A percentile compares a stretch with the other conserved stretches of the same genome.
phyloP scores from a whole-genome alignment of 2,329 filamentous ascomycete genomes.

The Geoglossum cookeanum region DNA sequence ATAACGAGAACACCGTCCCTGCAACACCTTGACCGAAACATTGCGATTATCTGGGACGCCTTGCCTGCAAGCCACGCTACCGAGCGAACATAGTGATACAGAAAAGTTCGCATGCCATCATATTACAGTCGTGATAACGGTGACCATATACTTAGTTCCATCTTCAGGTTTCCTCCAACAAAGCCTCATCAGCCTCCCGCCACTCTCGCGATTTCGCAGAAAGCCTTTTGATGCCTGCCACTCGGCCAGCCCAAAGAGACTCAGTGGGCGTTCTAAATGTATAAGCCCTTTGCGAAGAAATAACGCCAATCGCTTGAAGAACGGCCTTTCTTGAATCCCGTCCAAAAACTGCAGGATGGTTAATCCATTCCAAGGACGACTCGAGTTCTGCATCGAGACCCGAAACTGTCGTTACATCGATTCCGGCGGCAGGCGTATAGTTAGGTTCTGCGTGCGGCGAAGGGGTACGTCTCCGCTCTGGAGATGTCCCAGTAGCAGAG shows the following conservation, averaged over 20 bases:
- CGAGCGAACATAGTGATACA: conserved; percentile 1
- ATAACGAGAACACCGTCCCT: not conserved
- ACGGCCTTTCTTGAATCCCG: conserved; percentile 91
- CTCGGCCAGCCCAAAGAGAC: conserved; percentile 68
- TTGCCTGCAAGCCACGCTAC: not conserved
- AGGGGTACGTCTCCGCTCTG: conserved; percentile 22
- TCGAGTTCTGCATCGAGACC: conserved; percentile 86
- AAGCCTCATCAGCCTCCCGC: conserved; percentile 67
- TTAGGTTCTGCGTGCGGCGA: conserved; percentile 25
- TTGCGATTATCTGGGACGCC: not conserved
- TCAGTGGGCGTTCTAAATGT: conserved; percentile 86
- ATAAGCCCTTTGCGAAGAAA: conserved; percentile 82
- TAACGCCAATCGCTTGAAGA: conserved; percentile 88
- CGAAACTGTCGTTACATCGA: conserved; percentile 62
- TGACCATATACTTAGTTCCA: not conserved
- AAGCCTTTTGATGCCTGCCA: conserved; percentile 61
- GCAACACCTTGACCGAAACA: not conserved
- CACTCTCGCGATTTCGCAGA: conserved; percentile 77
- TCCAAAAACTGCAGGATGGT: conserved; percentile 84
- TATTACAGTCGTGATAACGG: not conserved
- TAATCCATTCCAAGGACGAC: conserved; percentile 88
- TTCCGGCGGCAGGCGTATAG: conserved; percentile 49
- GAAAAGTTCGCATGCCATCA: not conserved
- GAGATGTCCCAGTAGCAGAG: conserved; percentile 12
- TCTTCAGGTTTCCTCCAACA: conserved; percentile 28